Evolutionary conservation across 2,329 filamentous ascomycete species (phyloP).

Genomic region (Conoideocrella luteorostrata): DNA sequence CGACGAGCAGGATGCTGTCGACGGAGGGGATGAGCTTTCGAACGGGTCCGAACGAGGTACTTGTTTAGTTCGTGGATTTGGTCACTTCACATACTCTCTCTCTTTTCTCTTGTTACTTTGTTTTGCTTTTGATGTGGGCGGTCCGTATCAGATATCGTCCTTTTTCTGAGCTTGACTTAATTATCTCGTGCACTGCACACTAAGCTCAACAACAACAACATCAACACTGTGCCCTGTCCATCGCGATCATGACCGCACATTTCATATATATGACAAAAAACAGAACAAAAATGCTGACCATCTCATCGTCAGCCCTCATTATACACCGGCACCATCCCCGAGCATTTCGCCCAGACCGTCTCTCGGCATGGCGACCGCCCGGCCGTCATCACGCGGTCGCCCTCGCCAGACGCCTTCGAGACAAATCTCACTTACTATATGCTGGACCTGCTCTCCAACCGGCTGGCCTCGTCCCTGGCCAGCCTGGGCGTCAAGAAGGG

Average conservation of each 20-base stretch:
- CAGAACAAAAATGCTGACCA: too few species aligned
- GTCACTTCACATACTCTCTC: too few species aligned
- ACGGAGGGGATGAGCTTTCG: constrained; percentile 20
- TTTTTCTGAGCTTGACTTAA: too few species aligned
- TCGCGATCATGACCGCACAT: too few species aligned
- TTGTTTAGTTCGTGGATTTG: too few species aligned
- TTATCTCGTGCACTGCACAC: too few species aligned
- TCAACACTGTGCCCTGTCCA: too few species aligned
- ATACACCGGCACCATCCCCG: constrained; percentile 60
- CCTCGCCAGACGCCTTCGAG: constrained; percentile 40
- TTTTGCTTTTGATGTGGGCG: too few species aligned
- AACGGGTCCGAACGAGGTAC: constrained; percentile 24
- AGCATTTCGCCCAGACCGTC: constrained; percentile 65
- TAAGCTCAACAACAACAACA: too few species aligned
- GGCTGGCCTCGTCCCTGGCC: constrained; percentile 63
- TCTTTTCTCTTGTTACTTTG: too few species aligned
- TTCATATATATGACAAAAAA: too few species aligned
- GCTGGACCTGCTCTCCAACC: constrained; percentile 71
- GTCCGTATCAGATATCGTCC: too few species aligned
- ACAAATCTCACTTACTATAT: constrained; percentile 64
- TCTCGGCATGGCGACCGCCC: constrained; percentile 56
- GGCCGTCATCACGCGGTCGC: constrained; percentile 46
- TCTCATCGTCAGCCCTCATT: constrained; percentile 53
- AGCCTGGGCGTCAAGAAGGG: constrained; percentile 71
- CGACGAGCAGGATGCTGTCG: neutral